phyloP scores from a whole-genome alignment of 352 stramenopile genomes.

The Elongisporangium senticosum region DNA sequence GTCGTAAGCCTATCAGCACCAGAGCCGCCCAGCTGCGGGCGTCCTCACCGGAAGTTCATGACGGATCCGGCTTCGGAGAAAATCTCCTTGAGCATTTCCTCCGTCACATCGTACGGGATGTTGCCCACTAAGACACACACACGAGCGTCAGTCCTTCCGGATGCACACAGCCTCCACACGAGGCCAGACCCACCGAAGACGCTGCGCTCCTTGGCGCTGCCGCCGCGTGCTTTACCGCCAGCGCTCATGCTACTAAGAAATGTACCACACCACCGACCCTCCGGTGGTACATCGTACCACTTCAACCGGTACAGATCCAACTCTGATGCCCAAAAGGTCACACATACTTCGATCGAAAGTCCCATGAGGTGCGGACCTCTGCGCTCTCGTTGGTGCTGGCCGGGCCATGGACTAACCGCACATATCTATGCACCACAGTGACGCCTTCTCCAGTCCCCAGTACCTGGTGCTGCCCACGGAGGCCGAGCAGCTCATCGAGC shows the following conservation, averaged over 20 bases:
- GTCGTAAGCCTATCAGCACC: constrained; percentile 6
- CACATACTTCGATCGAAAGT: too few species aligned
- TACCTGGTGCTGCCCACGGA: constrained; percentile 79
- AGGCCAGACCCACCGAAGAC: constrained; percentile 65
- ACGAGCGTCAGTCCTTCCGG: constrained; percentile 2
- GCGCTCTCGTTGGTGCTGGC: too few species aligned
- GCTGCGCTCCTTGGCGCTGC: constrained; percentile 79
- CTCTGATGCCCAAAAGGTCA: too few species aligned
- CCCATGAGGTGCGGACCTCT: too few species aligned
- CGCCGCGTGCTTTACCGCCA: constrained; percentile 40
- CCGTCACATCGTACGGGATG: constrained; percentile 86
- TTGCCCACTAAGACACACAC: constrained; percentile 60
- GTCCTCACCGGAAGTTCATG: constrained; percentile 73
- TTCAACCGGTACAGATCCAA: too few species aligned
- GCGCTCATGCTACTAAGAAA: constrained; percentile 15
- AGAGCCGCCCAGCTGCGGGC: not conserved
- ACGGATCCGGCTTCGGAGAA: constrained; percentile 81
- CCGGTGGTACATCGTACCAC: too few species aligned
- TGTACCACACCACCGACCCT: too few species aligned
- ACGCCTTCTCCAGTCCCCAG: constrained; percentile 2
- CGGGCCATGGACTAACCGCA: not conserved
- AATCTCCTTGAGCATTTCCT: constrained; percentile 84
- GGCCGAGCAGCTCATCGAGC: constrained; percentile 82
- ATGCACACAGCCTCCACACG: too few species aligned
- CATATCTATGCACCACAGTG: not conserved